Evolutionary conservation across 176 grass and related monocot genomes (phyloP).

Genomic region (Musa acuminata): DNA sequence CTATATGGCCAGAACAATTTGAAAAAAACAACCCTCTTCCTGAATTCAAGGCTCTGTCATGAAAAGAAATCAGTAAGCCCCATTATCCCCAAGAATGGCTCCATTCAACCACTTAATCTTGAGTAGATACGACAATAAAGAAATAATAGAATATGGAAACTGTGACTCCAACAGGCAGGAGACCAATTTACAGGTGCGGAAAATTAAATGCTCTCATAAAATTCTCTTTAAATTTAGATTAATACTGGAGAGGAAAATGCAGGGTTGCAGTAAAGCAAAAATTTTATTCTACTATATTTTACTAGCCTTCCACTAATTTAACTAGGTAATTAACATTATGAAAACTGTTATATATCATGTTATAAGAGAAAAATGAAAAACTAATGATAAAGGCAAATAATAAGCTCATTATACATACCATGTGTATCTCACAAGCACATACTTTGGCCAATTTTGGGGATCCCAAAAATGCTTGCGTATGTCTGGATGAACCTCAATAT

Average conservation of each 20-base stretch:
- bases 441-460: conserved; percentile 78
- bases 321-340: neutral
- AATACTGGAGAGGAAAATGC: neutral
- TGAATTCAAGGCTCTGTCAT: neutral
- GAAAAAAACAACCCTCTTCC: neutral
- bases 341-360: neutral
- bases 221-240: neutral
- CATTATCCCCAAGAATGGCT: neutral
- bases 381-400: neutral
- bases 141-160: neutral
- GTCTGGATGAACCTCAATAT: conserved; percentile 75
- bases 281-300: neutral
- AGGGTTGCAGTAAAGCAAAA: neutral
- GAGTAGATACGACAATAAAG: neutral
- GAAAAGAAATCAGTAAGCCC: neutral
- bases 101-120: neutral
- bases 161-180: neutral
- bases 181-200: neutral
- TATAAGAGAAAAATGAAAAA: neutral
- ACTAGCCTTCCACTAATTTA: neutral
- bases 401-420: conserved; percentile 34
- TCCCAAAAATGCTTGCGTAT: conserved; percentile 86
- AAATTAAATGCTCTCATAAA: neutral
- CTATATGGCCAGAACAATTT: neutral
- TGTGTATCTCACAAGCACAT: conserved; percentile 95